These are phyloP conservation scores for Monosporascus sp. DNA, from an alignment of 2,329 filamentous ascomycete species.

Conservation along the genomic window DNA sequence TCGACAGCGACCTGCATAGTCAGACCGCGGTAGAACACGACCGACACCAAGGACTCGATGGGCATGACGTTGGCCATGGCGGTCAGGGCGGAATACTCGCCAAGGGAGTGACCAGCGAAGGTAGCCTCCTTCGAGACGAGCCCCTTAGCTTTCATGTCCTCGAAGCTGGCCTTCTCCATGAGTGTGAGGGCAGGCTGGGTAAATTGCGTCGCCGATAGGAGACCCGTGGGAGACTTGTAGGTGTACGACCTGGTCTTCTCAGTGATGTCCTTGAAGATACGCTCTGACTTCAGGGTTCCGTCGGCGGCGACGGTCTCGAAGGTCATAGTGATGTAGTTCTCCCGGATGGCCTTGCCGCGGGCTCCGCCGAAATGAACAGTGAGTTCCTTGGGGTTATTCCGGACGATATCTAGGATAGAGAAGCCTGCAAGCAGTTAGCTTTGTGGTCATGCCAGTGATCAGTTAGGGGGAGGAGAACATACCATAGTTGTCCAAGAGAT, in stretches of 20 bases:
- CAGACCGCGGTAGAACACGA: constrained; percentile 97
- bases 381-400: constrained; percentile 98
- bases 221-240: constrained; percentile 88
- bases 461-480: constrained; percentile 30
- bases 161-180: constrained; percentile 99
- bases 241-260: constrained; percentile 95
- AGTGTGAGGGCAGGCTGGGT: constrained; percentile 94
- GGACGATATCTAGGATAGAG: constrained; percentile 97
- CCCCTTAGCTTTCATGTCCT: constrained; percentile 97
- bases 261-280: constrained; percentile 97
- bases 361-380: constrained; percentile 98
- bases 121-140: constrained; percentile 94
- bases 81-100: constrained; percentile 95
- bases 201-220: constrained; percentile 96
- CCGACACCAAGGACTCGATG: constrained; percentile 96
- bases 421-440: constrained; percentile 55
- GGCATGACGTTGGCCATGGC: constrained; percentile 98
- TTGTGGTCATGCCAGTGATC: neutral
- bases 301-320: constrained; percentile 96
- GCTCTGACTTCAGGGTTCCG: constrained; percentile 93
- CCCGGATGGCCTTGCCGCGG: constrained; percentile 91
- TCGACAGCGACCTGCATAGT: constrained; percentile 99
- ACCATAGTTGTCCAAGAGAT: constrained; percentile 98
- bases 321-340: constrained; percentile 99
- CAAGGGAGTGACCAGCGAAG: constrained; percentile 95